Evolutionary conservation across 345 rosid species (phyloP), one percentile per base, ranked within the genome.

Genomic region (Acer negundo): DNA sequence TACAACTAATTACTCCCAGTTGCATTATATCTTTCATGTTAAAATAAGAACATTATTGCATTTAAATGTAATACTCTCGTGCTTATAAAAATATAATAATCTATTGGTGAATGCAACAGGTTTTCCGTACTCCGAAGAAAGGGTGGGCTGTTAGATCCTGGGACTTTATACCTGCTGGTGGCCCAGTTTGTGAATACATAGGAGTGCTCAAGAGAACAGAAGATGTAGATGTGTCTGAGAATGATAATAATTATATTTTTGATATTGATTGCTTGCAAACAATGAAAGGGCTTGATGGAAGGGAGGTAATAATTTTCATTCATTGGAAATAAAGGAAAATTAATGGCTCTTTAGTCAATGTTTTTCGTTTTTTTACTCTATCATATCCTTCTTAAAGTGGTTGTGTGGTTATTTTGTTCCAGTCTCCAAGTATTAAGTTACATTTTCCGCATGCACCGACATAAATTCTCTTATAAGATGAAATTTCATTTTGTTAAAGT

Each of bases 61-160:
- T 65, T 44, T 28, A 35, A 71, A 65, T 47, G 42, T 75, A 44
- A 31, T 42, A 42, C 20, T 23, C 1, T 28, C 2, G 6, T 46
- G 51, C 58, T 53, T 53, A 17, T 16, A 53, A 53, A 47, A 53
- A 53, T 53, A 49, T 74, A 53, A 40, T 40, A 40, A 11, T 24
- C 1, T 31, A 1, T 3, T 46, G 44, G 69, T 62, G 64, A 63
- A 61, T 81, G 77, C 78, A 76, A 82, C 82, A 96, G 99, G 97
- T 96, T 65, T 94, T 84, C 80, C 91, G 95, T 40, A 89, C 97
- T 55, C 89, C 94, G 31, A 89, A 86, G 73, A 96, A 96, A 77
- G 99, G 98, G 5, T 96, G 99, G 98, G 98, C 95, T 61, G 98
- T 94, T 62, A 86, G 97, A 84, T 92, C 98, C 10, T 92, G 98